Conservation (phyloP, 2,329 filamentous ascomycete genomes). For the Aureobasidium sp. region DNA sequence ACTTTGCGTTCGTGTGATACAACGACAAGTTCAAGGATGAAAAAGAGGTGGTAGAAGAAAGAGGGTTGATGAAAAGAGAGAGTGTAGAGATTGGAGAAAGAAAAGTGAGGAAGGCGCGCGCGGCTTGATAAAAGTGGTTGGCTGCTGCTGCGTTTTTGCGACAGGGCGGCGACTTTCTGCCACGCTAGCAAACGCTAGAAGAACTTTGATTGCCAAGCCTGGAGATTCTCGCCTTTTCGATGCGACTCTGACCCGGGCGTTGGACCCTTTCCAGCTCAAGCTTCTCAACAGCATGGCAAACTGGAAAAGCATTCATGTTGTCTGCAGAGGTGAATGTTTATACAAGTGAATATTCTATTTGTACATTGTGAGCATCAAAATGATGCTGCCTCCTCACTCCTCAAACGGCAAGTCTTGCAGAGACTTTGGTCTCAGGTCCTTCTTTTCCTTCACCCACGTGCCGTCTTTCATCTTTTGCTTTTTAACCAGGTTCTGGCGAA, state of each 20-base stretch:
- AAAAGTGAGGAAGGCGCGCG: constrained; percentile 6
- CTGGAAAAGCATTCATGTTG: too few species aligned
- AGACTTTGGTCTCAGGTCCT: background rate
- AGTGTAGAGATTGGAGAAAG: constrained; percentile 1
- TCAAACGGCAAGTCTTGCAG: background rate
- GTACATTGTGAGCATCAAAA: background rate
- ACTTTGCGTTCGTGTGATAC: background rate
- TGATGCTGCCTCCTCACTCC: background rate
- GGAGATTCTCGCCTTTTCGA: background rate
- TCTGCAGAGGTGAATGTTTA: background rate
- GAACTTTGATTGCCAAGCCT: constrained; percentile 9
- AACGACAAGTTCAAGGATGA: background rate
- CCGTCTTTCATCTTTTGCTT: constrained; percentile 10
- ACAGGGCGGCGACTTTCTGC: constrained; percentile 12
- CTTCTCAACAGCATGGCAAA: background rate
- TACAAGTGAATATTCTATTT: background rate
- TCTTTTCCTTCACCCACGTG: constrained; percentile 5
- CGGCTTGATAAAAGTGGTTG: constrained; percentile 12
- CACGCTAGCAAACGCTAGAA: constrained; percentile 11
- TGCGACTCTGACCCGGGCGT: background rate
- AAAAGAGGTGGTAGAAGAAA: background rate
- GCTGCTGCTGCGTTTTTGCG: constrained; percentile 9
- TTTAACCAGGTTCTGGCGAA: background rate
- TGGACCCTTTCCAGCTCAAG: background rate
- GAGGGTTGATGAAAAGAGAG: constrained; percentile 5